phyloP scores from a whole-genome alignment of 345 rosid genomes.

The Angophora floribunda region DNA sequence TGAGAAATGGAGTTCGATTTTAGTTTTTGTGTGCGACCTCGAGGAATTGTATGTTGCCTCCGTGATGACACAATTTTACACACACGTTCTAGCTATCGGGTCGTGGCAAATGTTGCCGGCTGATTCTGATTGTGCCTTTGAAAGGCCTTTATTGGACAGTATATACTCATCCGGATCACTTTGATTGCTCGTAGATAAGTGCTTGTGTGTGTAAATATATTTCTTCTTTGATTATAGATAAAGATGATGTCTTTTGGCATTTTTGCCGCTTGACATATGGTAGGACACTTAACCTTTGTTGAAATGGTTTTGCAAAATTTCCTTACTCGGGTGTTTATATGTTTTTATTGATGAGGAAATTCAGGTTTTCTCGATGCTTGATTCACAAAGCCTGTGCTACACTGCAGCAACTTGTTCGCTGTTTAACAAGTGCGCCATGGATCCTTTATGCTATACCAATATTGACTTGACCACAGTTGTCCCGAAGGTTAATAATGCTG shows the following conservation, averaged over 20 bases:
- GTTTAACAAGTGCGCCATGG: conserved; percentile 83
- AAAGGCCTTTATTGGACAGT: not conserved
- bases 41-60: not conserved
- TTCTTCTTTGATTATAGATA: not conserved
- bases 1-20: not conserved
- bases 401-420: conserved; percentile 69
- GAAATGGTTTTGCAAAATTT: not conserved
- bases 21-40: not conserved
- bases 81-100: not conserved
- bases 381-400: conserved; percentile 70
- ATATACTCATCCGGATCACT: not conserved
- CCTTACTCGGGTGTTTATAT: not conserved
- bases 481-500: conserved; percentile 55
- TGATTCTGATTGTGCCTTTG: not conserved
- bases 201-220: no score
- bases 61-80: not conserved
- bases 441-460: conserved; percentile 61
- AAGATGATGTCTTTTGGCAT: not conserved
- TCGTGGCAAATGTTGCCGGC: not conserved
- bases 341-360: not conserved
- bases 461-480: conserved; percentile 69
- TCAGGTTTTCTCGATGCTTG: conserved; percentile 84
- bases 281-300: not conserved
- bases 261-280: not conserved
- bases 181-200: not conserved